A percentile compares a stretch with the other conserved stretches of the same genome.
Conservation (phyloP, 176 grass and related monocot species). For the Guadua angustifolia region DNA sequence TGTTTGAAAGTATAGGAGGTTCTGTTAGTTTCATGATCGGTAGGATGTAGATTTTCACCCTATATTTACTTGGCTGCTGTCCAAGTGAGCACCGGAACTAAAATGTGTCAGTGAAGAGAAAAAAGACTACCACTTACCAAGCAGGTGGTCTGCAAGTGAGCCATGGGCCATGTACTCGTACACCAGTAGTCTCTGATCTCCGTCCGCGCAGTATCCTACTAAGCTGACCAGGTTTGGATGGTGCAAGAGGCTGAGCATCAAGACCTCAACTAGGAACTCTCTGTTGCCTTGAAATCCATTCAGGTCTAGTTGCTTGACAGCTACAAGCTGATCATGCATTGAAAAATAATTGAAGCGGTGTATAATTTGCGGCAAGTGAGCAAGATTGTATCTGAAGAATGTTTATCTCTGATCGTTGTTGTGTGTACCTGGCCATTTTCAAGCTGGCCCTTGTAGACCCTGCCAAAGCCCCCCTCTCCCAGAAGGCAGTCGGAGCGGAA, state of each 20-base stretch:
- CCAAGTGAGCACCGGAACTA: conserved; percentile 20
- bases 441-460: conserved; percentile 84
- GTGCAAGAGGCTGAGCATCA: conserved; percentile 80
- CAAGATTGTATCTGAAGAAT: neutral
- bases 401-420: neutral
- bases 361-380: neutral
- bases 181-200: conserved; percentile 86
- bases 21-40: neutral
- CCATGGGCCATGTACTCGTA: conserved; percentile 91
- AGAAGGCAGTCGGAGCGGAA: conserved; percentile 65
- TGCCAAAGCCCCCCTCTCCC: conserved; percentile 90
- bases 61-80: neutral
- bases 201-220: conserved; percentile 85
- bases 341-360: conserved; percentile 6
- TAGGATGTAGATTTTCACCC: conserved; percentile 12
- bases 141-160: conserved; percentile 72
- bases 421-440: conserved; percentile 69
- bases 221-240: conserved; percentile 89
- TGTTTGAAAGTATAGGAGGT: neutral
- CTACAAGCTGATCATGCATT: conserved; percentile 62
- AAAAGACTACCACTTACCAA: conserved; percentile 56
- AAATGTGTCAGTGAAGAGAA: conserved; percentile 1
- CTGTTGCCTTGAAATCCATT: conserved; percentile 75
- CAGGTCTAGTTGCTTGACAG: conserved; percentile 86
- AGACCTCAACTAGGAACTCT: conserved; percentile 85